These are phyloP conservation scores for Lactarius indigo DNA, from an alignment of 768 basidiomycete species.

Conservation along the genomic window DNA sequence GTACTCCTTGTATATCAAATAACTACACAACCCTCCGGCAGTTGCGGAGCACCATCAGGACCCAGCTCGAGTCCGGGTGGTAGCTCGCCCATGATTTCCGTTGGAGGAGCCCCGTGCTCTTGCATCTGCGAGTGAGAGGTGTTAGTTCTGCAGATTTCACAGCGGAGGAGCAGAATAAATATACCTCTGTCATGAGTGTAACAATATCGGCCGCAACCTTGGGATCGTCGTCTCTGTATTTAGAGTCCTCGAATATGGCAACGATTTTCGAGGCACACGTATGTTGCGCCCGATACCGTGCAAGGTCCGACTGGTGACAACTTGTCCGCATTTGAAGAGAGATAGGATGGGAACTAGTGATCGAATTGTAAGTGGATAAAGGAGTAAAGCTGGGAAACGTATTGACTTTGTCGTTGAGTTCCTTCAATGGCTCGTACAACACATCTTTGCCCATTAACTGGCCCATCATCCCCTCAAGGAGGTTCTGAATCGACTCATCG, in stretches of 20 bases:
- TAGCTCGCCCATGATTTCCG: slow-evolving; percentile 79
- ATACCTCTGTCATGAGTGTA: slow-evolving; percentile 73
- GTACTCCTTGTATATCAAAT: slow-evolving; percentile 3
- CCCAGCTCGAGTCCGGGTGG: slow-evolving; percentile 65
- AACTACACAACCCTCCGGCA: slow-evolving; percentile 40
- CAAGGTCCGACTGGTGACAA: slow-evolving; percentile 55
- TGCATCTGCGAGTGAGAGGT: slow-evolving; percentile 57
- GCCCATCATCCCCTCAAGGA: slow-evolving; percentile 80
- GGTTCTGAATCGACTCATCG: slow-evolving; percentile 51
- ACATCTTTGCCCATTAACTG: slow-evolving; percentile 79
- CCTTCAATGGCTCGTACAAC: slow-evolving; percentile 83
- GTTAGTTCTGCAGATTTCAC: not conserved
- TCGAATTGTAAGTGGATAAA: not conserved
- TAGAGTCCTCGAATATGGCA: slow-evolving; percentile 58
- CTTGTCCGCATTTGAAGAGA: slow-evolving; percentile 50
- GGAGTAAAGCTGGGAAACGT: slow-evolving; percentile 1
- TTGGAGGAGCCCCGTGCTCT: slow-evolving; percentile 69
- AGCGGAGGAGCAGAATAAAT: slow-evolving; percentile 12
- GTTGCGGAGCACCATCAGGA: slow-evolving; percentile 49
- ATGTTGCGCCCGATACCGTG: slow-evolving; percentile 63
- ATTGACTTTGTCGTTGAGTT: slow-evolving; percentile 65
- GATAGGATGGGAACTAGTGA: slow-evolving; percentile 72
- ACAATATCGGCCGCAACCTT: slow-evolving; percentile 48
- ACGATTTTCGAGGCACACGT: slow-evolving; percentile 55
- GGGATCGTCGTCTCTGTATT: slow-evolving; percentile 54